Base-by-base conservation (phyloP, 306 rosid genomes). In the Lathyrus tuberosus region DNA sequence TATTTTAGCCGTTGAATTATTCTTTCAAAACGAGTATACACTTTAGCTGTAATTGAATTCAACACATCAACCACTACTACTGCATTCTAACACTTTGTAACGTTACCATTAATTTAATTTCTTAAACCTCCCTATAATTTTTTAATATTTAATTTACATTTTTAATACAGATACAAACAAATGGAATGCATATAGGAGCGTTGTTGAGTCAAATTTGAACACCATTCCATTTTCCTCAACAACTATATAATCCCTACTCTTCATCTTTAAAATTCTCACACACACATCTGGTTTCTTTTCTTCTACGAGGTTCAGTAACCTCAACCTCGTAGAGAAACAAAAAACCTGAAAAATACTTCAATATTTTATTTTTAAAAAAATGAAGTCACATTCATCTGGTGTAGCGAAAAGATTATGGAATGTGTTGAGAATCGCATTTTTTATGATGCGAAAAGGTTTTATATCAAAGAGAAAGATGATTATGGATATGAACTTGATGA, bases 401-500 rank as follows among this genome's bases (percentile, higher is more conserved):
- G 31, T 68, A 61, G 59, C 76, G 1, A 84, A 77, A 74, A 84
- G 77, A 69, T 52, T 86, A 9, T 84, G 91, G 91, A 81, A 79
- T 28, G 82, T 81, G 62, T 43, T 86, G 31, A 84, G 87, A 73
- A 69, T 81, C 61, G 49, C 82, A 3, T 78, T 79, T 62, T 78
- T 84, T 58, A 84, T 86, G 91, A 62, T 80, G 28, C 71, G 83
- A 61, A 86, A 79, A 44, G 86, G 91, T 18, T 8, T 84, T 8
- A 20, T 84, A 22, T 86, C 91, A 37, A 86, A 84, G 83, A 79
- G 91, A 69, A 86, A 84, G 70, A 53, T 84, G 74, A 68, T 84
- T 10, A 74, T 81, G 83, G 83, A 84, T 84, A 81, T 86, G 83
- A 86, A 81, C 47, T 43, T 79, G 48, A 86, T 81, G 85, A 75